These are phyloP conservation scores for Blepharisma undulans DNA, from an alignment of 169 alveolate genomes.

Conservation along the genomic window DNA sequence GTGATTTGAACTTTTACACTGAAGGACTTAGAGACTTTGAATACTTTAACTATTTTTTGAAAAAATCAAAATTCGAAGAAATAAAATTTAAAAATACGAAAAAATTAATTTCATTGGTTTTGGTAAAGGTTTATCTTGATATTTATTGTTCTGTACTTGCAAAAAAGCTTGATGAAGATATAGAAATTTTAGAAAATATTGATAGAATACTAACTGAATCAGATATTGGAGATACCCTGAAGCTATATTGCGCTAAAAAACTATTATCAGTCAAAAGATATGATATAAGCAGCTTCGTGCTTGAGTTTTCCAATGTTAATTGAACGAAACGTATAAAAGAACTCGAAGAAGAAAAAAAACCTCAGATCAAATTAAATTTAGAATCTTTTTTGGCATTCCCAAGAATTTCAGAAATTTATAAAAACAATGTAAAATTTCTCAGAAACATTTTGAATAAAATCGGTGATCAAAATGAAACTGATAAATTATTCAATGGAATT, in stretches of 20 bases:
- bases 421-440: neutral
- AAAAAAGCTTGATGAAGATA: neutral
- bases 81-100: neutral
- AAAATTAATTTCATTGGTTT: neutral
- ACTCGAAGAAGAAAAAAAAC: neutral
- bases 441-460: neutral
- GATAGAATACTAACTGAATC: neutral
- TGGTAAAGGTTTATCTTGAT: neutral
- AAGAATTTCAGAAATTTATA: neutral
- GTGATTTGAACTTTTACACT: neutral
- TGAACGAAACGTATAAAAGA: neutral
- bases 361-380: neutral
- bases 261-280: no score
- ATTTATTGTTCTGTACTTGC: neutral
- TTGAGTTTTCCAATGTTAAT: neutral
- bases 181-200: neutral
- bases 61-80: neutral
- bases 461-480: neutral
- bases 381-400: neutral
- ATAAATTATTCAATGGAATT: neutral
- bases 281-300: neutral
- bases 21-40: neutral
- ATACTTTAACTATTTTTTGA: neutral
- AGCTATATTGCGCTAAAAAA: neutral
- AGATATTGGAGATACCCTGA: neutral